Percentiles rank a stretch among this genome's conserved stretches.
phyloP scores from a whole-genome alignment of 2,329 filamentous ascomycete genomes.

The Pestalotiopsis sp. region DNA sequence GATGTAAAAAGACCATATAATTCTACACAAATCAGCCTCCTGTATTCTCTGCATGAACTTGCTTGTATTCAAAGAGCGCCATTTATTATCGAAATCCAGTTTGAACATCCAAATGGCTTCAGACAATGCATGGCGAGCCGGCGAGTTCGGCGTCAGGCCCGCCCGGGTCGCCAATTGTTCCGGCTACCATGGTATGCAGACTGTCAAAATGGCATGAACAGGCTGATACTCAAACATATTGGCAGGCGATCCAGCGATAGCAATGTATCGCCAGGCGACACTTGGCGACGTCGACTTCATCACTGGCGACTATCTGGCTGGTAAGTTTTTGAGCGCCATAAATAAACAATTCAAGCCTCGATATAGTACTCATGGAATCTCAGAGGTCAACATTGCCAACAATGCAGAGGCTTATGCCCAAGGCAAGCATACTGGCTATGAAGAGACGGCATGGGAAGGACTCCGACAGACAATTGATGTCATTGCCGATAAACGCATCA shows the following conservation, averaged over 20 bases:
- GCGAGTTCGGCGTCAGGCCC: conserved; percentile 7
- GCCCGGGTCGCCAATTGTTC: conserved; percentile 5
- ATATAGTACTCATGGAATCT: not conserved
- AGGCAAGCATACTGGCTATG: conserved; percentile 24
- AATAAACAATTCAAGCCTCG: not conserved
- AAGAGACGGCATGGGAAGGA: conserved; percentile 26
- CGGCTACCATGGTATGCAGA: conserved; percentile 3
- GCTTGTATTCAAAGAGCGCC: not conserved
- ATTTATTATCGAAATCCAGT: not conserved
- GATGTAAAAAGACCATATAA: not conserved
- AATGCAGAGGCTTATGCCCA: conserved; percentile 23
- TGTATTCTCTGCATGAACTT: not conserved
- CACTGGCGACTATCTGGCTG: conserved; percentile 19
- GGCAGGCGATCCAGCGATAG: not conserved
- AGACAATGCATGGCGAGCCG: not conserved
- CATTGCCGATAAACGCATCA: conserved; percentile 42
- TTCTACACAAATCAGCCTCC: not conserved
- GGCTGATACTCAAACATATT: not conserved
- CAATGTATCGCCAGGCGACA: conserved; percentile 5
- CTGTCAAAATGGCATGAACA: not conserved
- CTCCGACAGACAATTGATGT: conserved; percentile 19
- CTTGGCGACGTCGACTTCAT: conserved; percentile 17
- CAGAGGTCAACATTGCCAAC: conserved; percentile 23
- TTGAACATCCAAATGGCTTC: not conserved
- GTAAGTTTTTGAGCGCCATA: not conserved